These are phyloP conservation scores for Lyophyllum semitale DNA, from an alignment of 768 basidiomycete species.

Conservation along the genomic window DNA sequence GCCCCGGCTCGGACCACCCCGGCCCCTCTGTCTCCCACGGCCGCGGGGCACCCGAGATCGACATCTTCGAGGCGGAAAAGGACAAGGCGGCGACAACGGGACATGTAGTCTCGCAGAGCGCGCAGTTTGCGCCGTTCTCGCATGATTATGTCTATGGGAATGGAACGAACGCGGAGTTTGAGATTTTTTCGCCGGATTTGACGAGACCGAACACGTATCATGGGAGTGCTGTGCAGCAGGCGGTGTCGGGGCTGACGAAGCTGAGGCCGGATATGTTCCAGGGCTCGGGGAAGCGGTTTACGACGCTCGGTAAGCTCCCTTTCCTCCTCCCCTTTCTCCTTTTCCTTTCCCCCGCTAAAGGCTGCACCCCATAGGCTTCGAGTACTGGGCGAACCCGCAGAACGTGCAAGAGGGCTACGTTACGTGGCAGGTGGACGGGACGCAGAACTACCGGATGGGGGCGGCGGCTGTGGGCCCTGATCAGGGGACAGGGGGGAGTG, in stretches of 20 bases:
- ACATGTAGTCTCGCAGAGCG: constrained; percentile 71
- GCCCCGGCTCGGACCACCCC: constrained; percentile 74
- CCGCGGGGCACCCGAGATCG: constrained; percentile 81
- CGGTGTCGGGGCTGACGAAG: constrained; percentile 47
- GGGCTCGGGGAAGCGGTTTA: constrained; percentile 12
- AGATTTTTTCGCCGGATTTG: constrained; percentile 29
- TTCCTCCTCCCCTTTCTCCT: background rate
- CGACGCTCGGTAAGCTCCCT: constrained; percentile 2
- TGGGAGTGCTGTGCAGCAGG: constrained; percentile 63
- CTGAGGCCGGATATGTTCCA: constrained; percentile 37
- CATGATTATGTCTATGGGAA: constrained; percentile 43
- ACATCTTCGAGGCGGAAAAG: constrained; percentile 76
- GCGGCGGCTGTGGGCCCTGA: constrained; percentile 53
- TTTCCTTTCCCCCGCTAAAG: background rate
- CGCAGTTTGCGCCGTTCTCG: constrained; percentile 65
- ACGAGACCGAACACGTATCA: constrained; percentile 42
- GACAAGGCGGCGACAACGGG: constrained; percentile 50
- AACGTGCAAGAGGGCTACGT: constrained; percentile 61
- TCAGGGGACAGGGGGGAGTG: constrained; percentile 35
- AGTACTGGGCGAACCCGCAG: constrained; percentile 68
- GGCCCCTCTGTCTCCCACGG: constrained; percentile 59
- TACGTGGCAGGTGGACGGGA: constrained; percentile 72
- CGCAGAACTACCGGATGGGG: constrained; percentile 49
- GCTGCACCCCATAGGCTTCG: constrained; percentile 59
- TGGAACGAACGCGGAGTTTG: constrained; percentile 31